Evolutionary conservation across 495 filamentous ascomycete genomes (phyloP).

Genomic region (Aspergillus sparsus): DNA sequence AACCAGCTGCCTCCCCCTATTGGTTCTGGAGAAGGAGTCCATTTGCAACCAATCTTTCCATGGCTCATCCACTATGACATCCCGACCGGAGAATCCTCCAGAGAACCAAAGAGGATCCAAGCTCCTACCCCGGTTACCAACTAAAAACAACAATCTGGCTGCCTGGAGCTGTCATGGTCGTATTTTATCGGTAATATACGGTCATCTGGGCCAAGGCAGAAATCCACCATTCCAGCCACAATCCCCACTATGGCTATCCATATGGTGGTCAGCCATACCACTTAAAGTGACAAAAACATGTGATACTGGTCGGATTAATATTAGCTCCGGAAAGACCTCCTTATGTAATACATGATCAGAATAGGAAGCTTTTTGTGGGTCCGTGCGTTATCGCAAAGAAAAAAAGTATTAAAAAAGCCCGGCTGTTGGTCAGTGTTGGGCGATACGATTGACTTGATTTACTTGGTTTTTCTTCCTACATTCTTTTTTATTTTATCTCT

Average conservation of each 20-base stretch:
- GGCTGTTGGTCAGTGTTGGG: neutral
- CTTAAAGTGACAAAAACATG: neutral
- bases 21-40: constrained; percentile 5
- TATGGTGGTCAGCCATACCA: constrained; percentile 3
- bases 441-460: neutral
- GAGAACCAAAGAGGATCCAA: neutral
- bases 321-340: neutral
- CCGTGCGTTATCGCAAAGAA: constrained; percentile 32
- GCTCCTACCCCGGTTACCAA: neutral
- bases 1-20: constrained; percentile 6
- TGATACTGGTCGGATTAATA: constrained; percentile 6
- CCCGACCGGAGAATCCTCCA: neutral
- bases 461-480: neutral
- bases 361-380: constrained; percentile 13
- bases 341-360: constrained; percentile 20
- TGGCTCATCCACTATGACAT: too few relatives aligned
- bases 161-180: neutral
- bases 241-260: too few relatives aligned
- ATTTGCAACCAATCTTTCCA: neutral
- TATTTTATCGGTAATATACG: constrained; percentile 9
- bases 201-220: neutral
- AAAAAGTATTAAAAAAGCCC: constrained; percentile 11
- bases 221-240: neutral
- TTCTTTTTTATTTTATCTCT: neutral
- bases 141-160: constrained; percentile 6